Evolutionary conservation across 2,329 filamentous ascomycete genomes (phyloP).

Genomic region (Zymoseptoria brevis): DNA sequence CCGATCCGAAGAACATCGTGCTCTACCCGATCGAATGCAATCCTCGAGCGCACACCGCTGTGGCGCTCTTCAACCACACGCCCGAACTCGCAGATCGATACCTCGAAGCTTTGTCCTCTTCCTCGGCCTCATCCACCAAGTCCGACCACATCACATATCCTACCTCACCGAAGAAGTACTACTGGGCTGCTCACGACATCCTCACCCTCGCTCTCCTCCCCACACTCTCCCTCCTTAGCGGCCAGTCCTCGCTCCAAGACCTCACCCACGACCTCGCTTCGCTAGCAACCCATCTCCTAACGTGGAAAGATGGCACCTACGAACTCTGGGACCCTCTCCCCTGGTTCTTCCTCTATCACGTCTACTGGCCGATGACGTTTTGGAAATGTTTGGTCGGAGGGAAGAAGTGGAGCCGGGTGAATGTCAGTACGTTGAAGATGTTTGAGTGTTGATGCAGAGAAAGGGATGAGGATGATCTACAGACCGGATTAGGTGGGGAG

Average conservation of each 20-base stretch:
- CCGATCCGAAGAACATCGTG: conserved; percentile 23
- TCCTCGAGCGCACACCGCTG: conserved; percentile 60
- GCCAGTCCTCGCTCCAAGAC: conserved; percentile 19
- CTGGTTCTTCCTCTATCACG: conserved; percentile 45
- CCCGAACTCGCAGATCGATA: conserved; percentile 45
- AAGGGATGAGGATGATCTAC: no score
- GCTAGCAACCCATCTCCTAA: conserved; percentile 36
- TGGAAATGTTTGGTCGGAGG: conserved; percentile 37
- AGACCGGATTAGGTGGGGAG: no score
- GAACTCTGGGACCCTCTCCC: conserved; percentile 44
- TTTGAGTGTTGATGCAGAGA: conserved; percentile 38
- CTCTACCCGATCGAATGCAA: conserved; percentile 66
- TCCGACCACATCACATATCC: conserved; percentile 17
- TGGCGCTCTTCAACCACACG: conserved; percentile 49
- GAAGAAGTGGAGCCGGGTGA: conserved; percentile 54
- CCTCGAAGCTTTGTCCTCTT: conserved; percentile 39
- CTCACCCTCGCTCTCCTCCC: conserved; percentile 46
- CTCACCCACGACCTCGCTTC: conserved; percentile 22
- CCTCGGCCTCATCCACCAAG: conserved; percentile 10
- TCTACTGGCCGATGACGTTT: conserved; percentile 49
- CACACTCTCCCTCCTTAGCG: conserved; percentile 32
- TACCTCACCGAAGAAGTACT: conserved; percentile 34
- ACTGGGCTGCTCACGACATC: conserved; percentile 63
- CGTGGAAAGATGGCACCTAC: conserved; percentile 46
- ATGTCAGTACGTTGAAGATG: conserved; percentile 59